Base-by-base conservation (phyloP, 768 basidiomycete genomes). In the Serendipita indica region DNA sequence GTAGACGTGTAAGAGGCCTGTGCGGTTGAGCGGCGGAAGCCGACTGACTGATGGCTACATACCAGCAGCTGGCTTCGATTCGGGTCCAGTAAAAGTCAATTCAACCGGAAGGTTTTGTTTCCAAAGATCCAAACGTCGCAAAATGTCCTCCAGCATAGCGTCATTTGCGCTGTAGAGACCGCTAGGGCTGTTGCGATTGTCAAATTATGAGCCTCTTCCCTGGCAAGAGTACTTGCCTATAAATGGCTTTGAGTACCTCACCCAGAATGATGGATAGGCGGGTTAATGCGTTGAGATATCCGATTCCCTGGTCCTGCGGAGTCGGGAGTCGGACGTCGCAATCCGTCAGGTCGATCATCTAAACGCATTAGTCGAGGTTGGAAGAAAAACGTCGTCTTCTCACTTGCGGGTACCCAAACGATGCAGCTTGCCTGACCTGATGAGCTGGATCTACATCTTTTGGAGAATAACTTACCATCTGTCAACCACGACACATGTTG, bases 291-390 rank as follows among this genome's bases (percentile, higher is more conserved):
- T 88, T 83, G 75, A 91, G 80, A 71, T 92, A 92, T 61, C 86
- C 69, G 67, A 85, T 81, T 59, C 78, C 76, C 13, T 79, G 77
- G 65, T 90, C 84, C 41, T 89, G 91, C 1, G 88, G 89, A 6
- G 89, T 89, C 0, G 93, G 93, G 33, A 96, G 74, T 58, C 92
- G 83, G 3, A 89, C 86, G 70, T 99, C 94, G 69, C 96, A 99
- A 69, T 99, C 96, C 63, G 86, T 82, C 1, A 98, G 81, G 69
- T 97, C 93, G 62, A 99, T 94, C 86, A 94, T 89, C 60, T 41
- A 43, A 5, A 16, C 41, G 39, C 28, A 52, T 22, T 57, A 27
- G 37, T 18, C 37, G 1, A 57, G 33, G 30, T n/a, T 10, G 35
- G 35, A 10, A 10, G n/a, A 10, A 37, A 37, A 37, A 37, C 35